These are phyloP conservation scores for Ambrosia artemisiifolia DNA, from an alignment of 129 eudicot species.

Conservation along the genomic window DNA sequence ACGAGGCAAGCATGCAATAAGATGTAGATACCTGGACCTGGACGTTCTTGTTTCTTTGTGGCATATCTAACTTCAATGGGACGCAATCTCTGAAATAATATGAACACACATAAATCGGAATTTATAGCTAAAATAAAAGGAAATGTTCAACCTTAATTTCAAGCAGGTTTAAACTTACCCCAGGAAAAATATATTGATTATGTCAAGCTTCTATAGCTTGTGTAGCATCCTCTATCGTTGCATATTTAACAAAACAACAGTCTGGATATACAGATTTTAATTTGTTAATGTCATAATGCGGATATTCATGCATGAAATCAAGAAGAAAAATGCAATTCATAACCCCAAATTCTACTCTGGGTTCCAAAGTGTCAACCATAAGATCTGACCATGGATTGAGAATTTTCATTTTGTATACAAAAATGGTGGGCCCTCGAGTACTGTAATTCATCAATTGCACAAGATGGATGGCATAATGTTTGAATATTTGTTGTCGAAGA, in stretches of 20 bases:
- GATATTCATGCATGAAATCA: constrained; percentile 14
- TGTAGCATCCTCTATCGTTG: constrained; percentile 72
- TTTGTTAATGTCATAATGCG: neutral
- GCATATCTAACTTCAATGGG: constrained; percentile 85
- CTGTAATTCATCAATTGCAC: neutral
- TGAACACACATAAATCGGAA: neutral
- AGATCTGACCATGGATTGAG: constrained; percentile 10
- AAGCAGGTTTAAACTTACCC: constrained; percentile 44
- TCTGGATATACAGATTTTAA: constrained; percentile 44
- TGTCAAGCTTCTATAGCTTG: constrained; percentile 61
- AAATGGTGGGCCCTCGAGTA: neutral
- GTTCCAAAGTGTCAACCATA: too few species aligned
- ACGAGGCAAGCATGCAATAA: constrained; percentile 1
- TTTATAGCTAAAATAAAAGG: constrained; percentile 7
- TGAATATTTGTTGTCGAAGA: neutral
- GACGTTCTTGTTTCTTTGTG: constrained; percentile 65
- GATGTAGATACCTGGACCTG: constrained; percentile 55
- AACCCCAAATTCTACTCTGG: neutral
- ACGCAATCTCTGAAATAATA: constrained; percentile 40
- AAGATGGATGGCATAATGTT: neutral
- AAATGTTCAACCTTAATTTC: neutral
- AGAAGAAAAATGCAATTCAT: neutral
- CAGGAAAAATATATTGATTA: constrained; percentile 59
- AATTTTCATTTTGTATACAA: constrained; percentile 3
- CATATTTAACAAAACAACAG: constrained; percentile 77